A percentile compares a stretch with the other conserved stretches of the same genome.
phyloP scores from a whole-genome alignment of 768 basidiomycete species.

The Leccinum ochraceum region DNA sequence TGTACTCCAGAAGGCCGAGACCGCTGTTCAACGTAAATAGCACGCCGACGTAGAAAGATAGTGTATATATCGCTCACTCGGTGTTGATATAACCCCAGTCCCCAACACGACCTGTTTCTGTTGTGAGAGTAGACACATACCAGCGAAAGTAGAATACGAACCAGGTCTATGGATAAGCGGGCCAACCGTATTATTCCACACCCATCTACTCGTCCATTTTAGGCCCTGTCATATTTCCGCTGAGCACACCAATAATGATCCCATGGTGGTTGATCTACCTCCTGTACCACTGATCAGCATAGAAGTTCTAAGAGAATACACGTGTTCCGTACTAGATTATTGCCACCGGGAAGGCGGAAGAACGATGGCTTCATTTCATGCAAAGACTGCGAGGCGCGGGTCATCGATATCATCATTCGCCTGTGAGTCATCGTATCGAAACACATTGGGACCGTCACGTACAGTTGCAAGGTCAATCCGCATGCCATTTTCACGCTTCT shows the following conservation, averaged over 20 bases:
- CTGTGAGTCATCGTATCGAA: not conserved
- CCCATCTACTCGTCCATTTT: not conserved
- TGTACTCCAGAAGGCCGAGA: conserved; percentile 55
- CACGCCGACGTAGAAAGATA: not conserved
- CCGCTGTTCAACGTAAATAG: conserved; percentile 38
- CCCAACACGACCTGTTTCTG: not conserved
- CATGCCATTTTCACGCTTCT: too few relatives aligned
- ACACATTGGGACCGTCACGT: not conserved
- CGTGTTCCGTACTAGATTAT: conserved; percentile 49
- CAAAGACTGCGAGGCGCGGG: conserved; percentile 40
- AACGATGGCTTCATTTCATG: conserved; percentile 55
- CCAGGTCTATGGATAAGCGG: not conserved
- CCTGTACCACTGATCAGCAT: conserved; percentile 32
- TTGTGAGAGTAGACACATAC: not conserved
- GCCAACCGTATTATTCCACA: not conserved
- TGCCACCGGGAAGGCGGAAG: conserved; percentile 68
- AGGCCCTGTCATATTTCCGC: not conserved
- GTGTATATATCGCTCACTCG: conserved; percentile 40
- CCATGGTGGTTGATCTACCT: conserved; percentile 33
- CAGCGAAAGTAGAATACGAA: not conserved
- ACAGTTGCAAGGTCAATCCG: too few relatives aligned
- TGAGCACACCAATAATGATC: conserved; percentile 1
- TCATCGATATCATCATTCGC: not conserved
- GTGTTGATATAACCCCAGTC: not conserved
- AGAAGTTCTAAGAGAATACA: conserved; percentile 16